These are phyloP conservation scores for Penstemon eatonii DNA, from an alignment of 257 asterid genomes.

Conservation along the genomic window DNA sequence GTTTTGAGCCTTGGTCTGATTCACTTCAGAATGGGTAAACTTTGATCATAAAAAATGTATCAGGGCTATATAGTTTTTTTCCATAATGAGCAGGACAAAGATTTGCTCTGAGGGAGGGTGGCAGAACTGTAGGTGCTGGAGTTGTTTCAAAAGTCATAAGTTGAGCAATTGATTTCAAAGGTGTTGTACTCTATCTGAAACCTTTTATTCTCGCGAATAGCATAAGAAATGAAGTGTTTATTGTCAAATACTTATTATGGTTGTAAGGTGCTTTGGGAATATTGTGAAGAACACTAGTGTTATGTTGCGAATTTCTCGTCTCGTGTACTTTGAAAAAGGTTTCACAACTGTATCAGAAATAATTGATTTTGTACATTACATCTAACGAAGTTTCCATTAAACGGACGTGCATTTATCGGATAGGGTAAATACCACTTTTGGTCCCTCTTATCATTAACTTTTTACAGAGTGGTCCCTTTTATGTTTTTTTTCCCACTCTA, in stretches of 20 bases:
- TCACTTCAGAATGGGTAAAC: too few relatives aligned
- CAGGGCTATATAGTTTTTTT: neutral
- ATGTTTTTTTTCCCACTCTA: too few relatives aligned
- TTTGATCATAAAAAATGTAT: too few relatives aligned
- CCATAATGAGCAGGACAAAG: slow-evolving; percentile 73
- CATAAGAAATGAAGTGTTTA: slow-evolving; percentile 24
- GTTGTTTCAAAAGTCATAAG: slow-evolving; percentile 85
- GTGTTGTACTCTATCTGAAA: neutral
- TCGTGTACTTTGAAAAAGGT: slow-evolving; percentile 16
- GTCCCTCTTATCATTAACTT: too few relatives aligned
- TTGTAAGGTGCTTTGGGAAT: neutral
- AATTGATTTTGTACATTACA: slow-evolving; percentile 31
- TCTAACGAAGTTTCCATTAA: neutral
- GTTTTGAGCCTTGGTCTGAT: too few relatives aligned
- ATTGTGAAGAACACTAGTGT: slow-evolving; percentile 9
- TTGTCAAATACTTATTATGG: slow-evolving; percentile 18
- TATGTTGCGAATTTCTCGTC: slow-evolving; percentile 33
- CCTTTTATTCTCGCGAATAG: slow-evolving; percentile 4
- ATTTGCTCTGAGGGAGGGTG: slow-evolving; percentile 98
- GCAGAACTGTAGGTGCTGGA: slow-evolving; percentile 98
- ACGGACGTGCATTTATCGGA: too few relatives aligned
- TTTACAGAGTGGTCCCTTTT: too few relatives aligned
- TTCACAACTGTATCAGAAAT: slow-evolving; percentile 33
- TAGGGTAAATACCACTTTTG: too few relatives aligned
- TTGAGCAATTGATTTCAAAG: slow-evolving; percentile 31